phyloP scores from a whole-genome alignment of 139 green algal genomes.

The Marvania coccoides region DNA sequence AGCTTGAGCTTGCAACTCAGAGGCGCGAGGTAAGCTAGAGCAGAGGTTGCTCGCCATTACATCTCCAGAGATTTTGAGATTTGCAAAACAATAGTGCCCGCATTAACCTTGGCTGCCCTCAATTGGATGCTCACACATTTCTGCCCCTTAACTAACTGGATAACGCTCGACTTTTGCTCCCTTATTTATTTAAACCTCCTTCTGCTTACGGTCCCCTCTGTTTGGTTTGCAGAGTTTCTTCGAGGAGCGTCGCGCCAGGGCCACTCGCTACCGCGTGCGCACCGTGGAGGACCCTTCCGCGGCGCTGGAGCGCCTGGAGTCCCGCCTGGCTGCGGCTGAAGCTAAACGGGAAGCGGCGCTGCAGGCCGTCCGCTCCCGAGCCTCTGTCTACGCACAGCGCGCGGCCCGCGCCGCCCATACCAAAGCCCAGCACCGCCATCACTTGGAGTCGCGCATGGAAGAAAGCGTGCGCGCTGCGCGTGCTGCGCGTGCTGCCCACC shows the following conservation, averaged over 20 bases:
- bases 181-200: no score
- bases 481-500: neutral
- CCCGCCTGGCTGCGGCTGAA: neutral
- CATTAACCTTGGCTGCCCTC: no score
- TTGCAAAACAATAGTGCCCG: no score
- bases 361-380: neutral
- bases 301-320: neutral
- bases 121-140: no score
- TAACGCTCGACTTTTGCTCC: no score
- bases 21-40: no score
- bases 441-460: neutral
- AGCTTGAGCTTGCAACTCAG: no score
- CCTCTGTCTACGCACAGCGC: neutral
- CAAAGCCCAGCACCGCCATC: neutral
- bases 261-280: neutral
- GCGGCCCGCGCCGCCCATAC: neutral
- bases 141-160: no score
- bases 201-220: no score
- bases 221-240: neutral
- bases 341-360: neutral
- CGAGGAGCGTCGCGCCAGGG: neutral
- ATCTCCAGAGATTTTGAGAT: no score
- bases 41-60: no score
- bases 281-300: neutral
- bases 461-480: neutral